Evolutionary conservation across 345 rosid species (phyloP), one percentile per base, ranked within the genome.

Genomic region (Gossypium raimondii): DNA sequence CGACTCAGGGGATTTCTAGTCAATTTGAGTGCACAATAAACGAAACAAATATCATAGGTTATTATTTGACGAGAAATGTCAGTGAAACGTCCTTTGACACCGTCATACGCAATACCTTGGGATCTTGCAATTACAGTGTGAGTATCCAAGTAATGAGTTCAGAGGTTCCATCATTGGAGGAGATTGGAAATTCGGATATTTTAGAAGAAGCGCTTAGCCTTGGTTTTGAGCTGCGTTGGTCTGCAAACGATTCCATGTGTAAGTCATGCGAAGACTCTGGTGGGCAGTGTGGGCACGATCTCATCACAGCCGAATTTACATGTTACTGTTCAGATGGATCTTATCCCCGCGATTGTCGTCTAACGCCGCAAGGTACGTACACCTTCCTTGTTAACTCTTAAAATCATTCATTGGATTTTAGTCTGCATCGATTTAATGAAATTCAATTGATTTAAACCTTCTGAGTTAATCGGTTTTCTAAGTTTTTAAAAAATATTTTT

Each of bases 161-260:
- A 0, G 56, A 43, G 4, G 4, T 81, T 18, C 0, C 0, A 13
- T 2, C 52, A 1, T 3, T 77, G 1, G n/a, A 44, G 17, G 0
- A 0, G 0, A 11, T 0, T 48, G 5, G 3, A 0, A 29, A 0
- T 18, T 0, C 0, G 5, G 73, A 27, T 0, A 13, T 74, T 67
- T 53, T 86, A 25, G 0, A 57, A 6, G 57, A 22, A 11, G 80
- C 72, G 44, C 58, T 87, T 4, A 27, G 12, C 0, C 56, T 44
- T 0, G 87, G 87, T 25, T 88, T 88, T 48, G 75, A 73, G 29
- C 16, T 83, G 47, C 16, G 0, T 2, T 80, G 78, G 84, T 8
- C 22, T 59, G 55, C 69, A 34, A 8, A 34, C 50, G 73, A 84
- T 61, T 2, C 13, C 6, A 34, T 68, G 0, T 88, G 89, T 73